Evolutionary conservation across 148 eudicot genomes (phyloP), one percentile per base, ranked within the genome.

Genomic region (Simmondsia chinensis): DNA sequence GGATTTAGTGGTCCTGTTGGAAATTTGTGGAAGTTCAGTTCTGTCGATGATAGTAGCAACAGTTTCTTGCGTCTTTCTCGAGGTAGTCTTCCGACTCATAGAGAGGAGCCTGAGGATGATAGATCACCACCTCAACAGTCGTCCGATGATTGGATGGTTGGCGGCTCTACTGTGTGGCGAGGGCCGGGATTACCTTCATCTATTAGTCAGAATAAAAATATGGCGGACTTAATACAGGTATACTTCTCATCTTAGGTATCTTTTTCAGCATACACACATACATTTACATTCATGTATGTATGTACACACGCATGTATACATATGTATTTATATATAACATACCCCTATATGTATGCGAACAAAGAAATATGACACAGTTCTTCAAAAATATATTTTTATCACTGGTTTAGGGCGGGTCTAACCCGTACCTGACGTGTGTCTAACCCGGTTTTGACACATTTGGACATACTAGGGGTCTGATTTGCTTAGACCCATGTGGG

Each of bases 71-170:
- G 50, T 39, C 38, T 69, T 58, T 39, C 72, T 51, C 56, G 64
- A 46, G 60, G 54, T 64, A 63, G 71, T 56, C 96, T 87, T 56
- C 72, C 94, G 18, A 75, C 89, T 41, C 96, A 88, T 42, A 70
- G 57, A 36, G 96, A 83, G 69, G 96, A 83, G 64, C 67, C 75
- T 4, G 96, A 80, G 44, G 96, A 82, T 59, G 96, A 83, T 56
- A 64, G 60, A 38, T 69, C 88, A 37, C 61, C 81, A 37, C 61
- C 81, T 2, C 70, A 52, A 20, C 69, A 45, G 62, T 63, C 59
- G 58, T 64, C 65, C 25, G 76, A 50, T 75, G 65, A 67, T 46
- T 39, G 57, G 65, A 59, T 52, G 24, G 58, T 61, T 11, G 63
- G 50, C 52, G 67, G 42, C 57, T 30, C 48, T 52, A 38, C 33